These are phyloP conservation scores for Pleomassaria siparia DNA, from an alignment of 2,329 filamentous ascomycete genomes.

Conservation along the genomic window DNA sequence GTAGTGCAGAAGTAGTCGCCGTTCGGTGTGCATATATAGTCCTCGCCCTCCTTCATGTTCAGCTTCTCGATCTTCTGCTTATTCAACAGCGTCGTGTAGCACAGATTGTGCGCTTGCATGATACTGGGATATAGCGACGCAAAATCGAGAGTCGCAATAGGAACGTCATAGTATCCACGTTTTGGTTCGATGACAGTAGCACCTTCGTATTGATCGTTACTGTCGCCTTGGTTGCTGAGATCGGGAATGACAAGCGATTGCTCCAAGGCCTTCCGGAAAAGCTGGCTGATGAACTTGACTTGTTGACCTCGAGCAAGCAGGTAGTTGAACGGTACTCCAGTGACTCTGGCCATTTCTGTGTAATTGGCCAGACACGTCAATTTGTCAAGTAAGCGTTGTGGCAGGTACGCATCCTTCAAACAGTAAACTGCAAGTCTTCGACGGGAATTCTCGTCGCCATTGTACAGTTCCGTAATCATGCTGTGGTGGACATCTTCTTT, in stretches of 20 bases:
- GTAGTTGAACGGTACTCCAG: conserved; percentile 95
- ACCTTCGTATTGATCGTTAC: conserved; percentile 92
- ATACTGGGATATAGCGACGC: conserved; percentile 98
- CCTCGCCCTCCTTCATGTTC: conserved; percentile 78
- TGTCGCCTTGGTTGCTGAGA: conserved; percentile 62
- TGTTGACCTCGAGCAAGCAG: conserved; percentile 91
- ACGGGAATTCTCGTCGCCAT: conserved; percentile 90
- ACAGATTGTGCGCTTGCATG: conserved; percentile 97
- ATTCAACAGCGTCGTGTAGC: conserved; percentile 90
- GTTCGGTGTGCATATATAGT: conserved; percentile 95
- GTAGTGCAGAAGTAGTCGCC: conserved; percentile 88
- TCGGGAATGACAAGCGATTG: conserved; percentile 95
- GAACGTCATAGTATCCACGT: conserved; percentile 90
- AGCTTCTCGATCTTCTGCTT: conserved; percentile 76
- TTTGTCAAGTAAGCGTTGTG: conserved; percentile 94
- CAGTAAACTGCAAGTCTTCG: conserved; percentile 93
- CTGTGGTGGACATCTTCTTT: conserved; percentile 99
- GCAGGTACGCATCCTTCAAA: conserved; percentile 94
- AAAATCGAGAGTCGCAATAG: conserved; percentile 96
- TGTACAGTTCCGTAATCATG: conserved; percentile 98
- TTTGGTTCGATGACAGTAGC: conserved; percentile 97
- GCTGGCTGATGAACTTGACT: conserved; percentile 94
- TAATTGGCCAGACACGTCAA: conserved; percentile 98
- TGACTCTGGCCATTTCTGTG: conserved; percentile 99
- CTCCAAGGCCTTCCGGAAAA: conserved; percentile 92